Evolutionary conservation across 2,329 filamentous ascomycete genomes (phyloP).

Genomic region (Aspergillus felis): DNA sequence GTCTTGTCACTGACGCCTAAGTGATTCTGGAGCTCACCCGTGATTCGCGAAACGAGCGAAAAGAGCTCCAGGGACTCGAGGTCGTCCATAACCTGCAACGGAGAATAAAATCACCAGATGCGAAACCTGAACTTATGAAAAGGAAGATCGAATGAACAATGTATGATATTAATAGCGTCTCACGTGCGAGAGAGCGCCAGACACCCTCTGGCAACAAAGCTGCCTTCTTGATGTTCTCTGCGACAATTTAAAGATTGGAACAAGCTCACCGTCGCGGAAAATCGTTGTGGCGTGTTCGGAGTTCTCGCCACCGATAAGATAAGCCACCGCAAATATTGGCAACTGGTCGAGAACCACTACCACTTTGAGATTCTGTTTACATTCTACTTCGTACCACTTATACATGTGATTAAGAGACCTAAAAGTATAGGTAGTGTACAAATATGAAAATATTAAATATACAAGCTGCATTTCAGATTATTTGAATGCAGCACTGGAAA

Average conservation of each 20-base stretch:
- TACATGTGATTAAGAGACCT: no score
- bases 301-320: slow-evolving; percentile 32
- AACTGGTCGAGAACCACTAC: neutral
- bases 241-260: slow-evolving; percentile 8
- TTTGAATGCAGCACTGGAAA: neutral
- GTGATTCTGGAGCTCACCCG: slow-evolving; percentile 91
- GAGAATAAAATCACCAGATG: neutral
- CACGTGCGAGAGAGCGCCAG: slow-evolving; percentile 16
- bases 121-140: neutral
- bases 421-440: no score
- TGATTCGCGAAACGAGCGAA: slow-evolving; percentile 90
- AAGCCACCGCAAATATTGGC: slow-evolving; percentile 9
- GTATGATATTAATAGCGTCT: neutral
- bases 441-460: neutral
- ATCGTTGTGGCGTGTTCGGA: slow-evolving; percentile 30
- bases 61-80: slow-evolving; percentile 86
- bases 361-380: neutral
- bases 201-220: slow-evolving; percentile 17
- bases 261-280: slow-evolving; percentile 28
- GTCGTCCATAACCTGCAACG: slow-evolving; percentile 67
- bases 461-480: neutral
- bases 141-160: neutral
- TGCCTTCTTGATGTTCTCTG: slow-evolving; percentile 2
- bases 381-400: no score
- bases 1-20: slow-evolving; percentile 89